These are phyloP conservation scores for Malassezia nana DNA, from an alignment of 1,284 basidiomycete genomes.

Conservation along the genomic window DNA sequence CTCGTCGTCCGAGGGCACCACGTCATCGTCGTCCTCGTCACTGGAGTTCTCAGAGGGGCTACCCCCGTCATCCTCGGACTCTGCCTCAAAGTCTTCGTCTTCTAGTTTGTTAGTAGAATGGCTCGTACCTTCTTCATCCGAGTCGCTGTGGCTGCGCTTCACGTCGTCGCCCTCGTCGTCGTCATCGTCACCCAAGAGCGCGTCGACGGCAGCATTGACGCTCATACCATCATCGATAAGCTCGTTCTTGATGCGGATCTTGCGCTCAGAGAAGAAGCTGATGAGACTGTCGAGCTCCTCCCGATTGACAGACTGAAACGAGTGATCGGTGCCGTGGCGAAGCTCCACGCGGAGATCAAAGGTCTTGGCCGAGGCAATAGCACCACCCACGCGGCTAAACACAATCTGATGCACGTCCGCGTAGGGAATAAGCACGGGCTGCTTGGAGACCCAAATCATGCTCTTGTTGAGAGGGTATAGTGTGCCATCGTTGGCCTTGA, in stretches of 20 bases:
- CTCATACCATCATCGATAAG: constrained; percentile 65
- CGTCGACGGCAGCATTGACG: constrained; percentile 55
- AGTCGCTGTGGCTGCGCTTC: constrained; percentile 51
- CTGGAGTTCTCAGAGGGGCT: constrained; percentile 50
- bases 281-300: constrained; percentile 86
- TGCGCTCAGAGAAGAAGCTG: constrained; percentile 75
- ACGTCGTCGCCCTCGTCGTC: constrained; percentile 49
- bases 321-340: constrained; percentile 58
- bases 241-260: constrained; percentile 89
- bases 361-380: constrained; percentile 75
- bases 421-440: constrained; percentile 82
- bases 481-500: constrained; percentile 93
- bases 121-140: constrained; percentile 25
- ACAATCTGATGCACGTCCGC: constrained; percentile 81
- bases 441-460: constrained; percentile 94
- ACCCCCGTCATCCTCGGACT: constrained; percentile 33
- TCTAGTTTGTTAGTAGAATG: constrained; percentile 38
- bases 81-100: constrained; percentile 78
- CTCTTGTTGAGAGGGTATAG: constrained; percentile 97
- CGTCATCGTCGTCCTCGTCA: constrained; percentile 51
- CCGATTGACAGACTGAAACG: constrained; percentile 84
- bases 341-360: constrained; percentile 88
- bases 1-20: constrained; percentile 17
- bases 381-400: constrained; percentile 86
- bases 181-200: constrained; percentile 62